phyloP scores from a whole-genome alignment of 768 basidiomycete species.

The Pleurotus djamor region DNA sequence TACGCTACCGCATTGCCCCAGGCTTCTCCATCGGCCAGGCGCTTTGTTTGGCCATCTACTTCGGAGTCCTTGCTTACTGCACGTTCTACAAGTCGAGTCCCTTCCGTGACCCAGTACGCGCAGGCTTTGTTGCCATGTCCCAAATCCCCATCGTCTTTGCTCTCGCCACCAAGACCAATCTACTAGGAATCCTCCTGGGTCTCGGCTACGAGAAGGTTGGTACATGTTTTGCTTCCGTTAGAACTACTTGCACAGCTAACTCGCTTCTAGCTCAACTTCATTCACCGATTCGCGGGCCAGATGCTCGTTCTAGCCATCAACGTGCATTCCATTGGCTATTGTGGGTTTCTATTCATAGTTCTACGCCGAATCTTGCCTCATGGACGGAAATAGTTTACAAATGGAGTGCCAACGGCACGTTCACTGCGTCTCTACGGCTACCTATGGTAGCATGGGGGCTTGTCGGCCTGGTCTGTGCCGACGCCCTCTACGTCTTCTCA shows the following conservation, averaged over 20 bases:
- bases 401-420: constrained; percentile 43
- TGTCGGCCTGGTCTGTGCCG: constrained; percentile 46
- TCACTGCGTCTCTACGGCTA: constrained; percentile 27
- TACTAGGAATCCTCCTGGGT: constrained; percentile 55
- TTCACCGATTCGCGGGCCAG: constrained; percentile 70
- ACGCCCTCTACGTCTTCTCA: constrained; percentile 64
- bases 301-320: constrained; percentile 57
- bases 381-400: constrained; percentile 45
- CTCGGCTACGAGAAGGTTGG: constrained; percentile 66
- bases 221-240: background rate
- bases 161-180: constrained; percentile 69
- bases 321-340: constrained; percentile 54
- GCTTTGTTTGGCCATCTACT: constrained; percentile 44
- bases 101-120: constrained; percentile 46
- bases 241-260: constrained; percentile 1
- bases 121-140: constrained; percentile 54
- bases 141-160: constrained; percentile 67
- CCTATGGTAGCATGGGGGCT: constrained; percentile 48
- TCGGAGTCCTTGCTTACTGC: constrained; percentile 40
- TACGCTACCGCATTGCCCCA: constrained; percentile 38
- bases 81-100: constrained; percentile 49
- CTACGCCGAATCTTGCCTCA: constrained; percentile 1
- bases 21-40: constrained; percentile 51
- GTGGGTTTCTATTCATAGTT: constrained; percentile 29
- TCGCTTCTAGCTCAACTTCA: constrained; percentile 61